phyloP scores from a whole-genome alignment of 306 rosid genomes.

The Pyrus communis region DNA sequence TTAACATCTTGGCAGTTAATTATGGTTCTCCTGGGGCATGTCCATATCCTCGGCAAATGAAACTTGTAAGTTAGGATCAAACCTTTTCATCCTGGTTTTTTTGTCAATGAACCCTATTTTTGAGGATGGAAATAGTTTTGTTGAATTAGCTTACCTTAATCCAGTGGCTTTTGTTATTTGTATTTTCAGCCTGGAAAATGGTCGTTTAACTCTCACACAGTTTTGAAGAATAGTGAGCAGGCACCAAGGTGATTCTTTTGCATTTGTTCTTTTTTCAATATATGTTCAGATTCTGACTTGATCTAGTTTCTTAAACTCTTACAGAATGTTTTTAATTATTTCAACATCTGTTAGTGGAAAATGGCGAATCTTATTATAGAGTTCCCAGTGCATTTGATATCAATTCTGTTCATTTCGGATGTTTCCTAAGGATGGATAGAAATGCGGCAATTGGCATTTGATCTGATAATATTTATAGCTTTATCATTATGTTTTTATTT shows the following conservation, averaged over 20 bases:
- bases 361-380: not conserved
- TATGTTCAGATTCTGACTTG: not conserved
- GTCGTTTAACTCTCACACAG: slow-evolving; percentile 79
- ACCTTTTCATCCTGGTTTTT: slow-evolving; percentile 4
- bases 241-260: slow-evolving; percentile 68
- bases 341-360: not conserved
- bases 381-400: not conserved
- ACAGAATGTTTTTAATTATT: not conserved
- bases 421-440: not conserved
- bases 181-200: slow-evolving; percentile 73
- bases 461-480: not conserved
- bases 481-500: not conserved
- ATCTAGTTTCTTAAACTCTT: not conserved
- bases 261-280: not conserved
- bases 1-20: slow-evolving; percentile 73
- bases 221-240: slow-evolving; percentile 85
- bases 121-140: not conserved
- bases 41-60: slow-evolving; percentile 72
- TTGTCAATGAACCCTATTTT: slow-evolving; percentile 8
- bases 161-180: slow-evolving; percentile 13
- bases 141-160: slow-evolving; percentile 1
- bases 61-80: slow-evolving; percentile 44
- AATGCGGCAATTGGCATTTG: not conserved
- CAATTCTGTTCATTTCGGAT: not conserved
- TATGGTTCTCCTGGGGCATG: slow-evolving; percentile 86